These are phyloP conservation scores for Penicillium tannophilum DNA, from an alignment of 495 filamentous ascomycete genomes.

Conservation along the genomic window DNA sequence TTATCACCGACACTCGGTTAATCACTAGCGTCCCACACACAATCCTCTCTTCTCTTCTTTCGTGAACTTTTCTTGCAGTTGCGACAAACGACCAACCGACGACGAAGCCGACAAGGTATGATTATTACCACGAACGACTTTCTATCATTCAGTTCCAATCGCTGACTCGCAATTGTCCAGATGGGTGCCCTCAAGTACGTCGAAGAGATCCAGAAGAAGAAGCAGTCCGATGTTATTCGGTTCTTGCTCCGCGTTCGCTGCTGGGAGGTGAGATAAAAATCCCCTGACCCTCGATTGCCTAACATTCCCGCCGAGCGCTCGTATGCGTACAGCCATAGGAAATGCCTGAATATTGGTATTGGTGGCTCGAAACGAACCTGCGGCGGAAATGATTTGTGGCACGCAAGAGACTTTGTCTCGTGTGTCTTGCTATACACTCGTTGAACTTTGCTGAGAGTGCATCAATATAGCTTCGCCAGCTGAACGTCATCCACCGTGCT, in stretches of 20 bases:
- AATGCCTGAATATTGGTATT: constrained; percentile 40
- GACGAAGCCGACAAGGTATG: constrained; percentile 56
- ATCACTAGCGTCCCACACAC: constrained; percentile 54
- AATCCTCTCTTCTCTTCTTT: constrained; percentile 37
- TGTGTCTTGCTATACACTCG: constrained; percentile 94
- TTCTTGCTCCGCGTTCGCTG: constrained; percentile 99
- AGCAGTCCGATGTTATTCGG: constrained; percentile 98
- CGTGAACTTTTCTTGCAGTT: constrained; percentile 45
- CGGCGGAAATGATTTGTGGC: constrained; percentile 51
- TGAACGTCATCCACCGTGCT: constrained; percentile 98
- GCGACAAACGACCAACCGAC: constrained; percentile 54
- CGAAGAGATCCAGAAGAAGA: constrained; percentile 99
- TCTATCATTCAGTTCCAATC: constrained; percentile 9
- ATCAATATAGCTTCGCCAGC: constrained; percentile 98
- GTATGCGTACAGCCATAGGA: constrained; percentile 46
- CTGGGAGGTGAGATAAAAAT: constrained; percentile 94
- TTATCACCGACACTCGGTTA: constrained; percentile 41
- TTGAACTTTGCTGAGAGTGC: constrained; percentile 99
- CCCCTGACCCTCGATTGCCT: constrained; percentile 48
- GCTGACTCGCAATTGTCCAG: constrained; percentile 33
- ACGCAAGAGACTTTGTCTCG: constrained; percentile 36
- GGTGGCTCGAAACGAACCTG: constrained; percentile 39
- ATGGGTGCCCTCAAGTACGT: constrained; percentile 99
- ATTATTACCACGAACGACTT: constrained; percentile 6
- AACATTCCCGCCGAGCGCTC: constrained; percentile 51